Conservation (phyloP, 371 early-diverging fungal species). For the Mucor lusitanicus region DNA sequence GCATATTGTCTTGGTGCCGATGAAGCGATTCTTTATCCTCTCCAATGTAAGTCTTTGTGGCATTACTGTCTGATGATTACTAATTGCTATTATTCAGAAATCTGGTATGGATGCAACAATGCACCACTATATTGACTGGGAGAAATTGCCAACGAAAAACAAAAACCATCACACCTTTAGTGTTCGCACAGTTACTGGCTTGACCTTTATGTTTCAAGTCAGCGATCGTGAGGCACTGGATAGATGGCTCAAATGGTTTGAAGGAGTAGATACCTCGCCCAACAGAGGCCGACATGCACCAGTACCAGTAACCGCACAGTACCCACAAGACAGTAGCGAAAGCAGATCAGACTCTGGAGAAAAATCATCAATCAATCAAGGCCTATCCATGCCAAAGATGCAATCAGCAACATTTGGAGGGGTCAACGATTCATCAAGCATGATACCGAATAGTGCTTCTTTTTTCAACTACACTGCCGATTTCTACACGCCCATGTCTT, state of each 20-base stretch:
- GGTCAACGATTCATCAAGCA: not conserved
- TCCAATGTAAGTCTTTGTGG: constrained; percentile 30
- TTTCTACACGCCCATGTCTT: not conserved
- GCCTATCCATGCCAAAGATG: not conserved
- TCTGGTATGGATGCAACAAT: constrained; percentile 21
- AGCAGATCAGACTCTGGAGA: not conserved
- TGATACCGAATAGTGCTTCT: not conserved
- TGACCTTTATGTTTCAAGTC: constrained; percentile 41
- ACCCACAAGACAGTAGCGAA: not conserved
- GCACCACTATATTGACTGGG: constrained; percentile 31
- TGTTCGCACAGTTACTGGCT: constrained; percentile 27
- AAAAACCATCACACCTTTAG: constrained; percentile 31
- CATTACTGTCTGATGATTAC: not conserved
- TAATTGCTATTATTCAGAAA: constrained; percentile 17
- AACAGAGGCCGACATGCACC: not conserved
- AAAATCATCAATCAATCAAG: not conserved
- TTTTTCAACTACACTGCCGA: not conserved
- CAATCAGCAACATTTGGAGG: constrained; percentile 9
- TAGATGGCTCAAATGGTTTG: constrained; percentile 44
- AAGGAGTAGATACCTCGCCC: constrained; percentile 7
- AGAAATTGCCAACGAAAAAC: constrained; percentile 12
- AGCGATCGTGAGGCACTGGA: constrained; percentile 33
- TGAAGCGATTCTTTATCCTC: constrained; percentile 36
- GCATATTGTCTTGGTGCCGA: constrained; percentile 39
- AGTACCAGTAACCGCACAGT: not conserved